Base-by-base conservation (phyloP, 306 rosid genomes). In the Lupinus albus region DNA sequence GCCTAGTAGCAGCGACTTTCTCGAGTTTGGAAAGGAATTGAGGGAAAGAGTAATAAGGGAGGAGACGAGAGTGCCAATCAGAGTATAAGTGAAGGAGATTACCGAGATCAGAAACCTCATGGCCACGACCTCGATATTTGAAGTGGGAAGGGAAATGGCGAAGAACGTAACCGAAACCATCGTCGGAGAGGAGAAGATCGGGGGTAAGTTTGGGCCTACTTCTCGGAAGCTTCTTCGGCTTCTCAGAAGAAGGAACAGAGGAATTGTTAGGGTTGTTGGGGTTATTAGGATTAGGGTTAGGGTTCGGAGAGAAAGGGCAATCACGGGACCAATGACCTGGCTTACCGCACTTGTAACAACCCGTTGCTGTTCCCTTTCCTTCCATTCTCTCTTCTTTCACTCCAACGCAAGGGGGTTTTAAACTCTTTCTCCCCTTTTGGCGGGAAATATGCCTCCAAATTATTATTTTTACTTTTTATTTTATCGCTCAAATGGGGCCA, bases 281-380 rank as follows among this genome's bases (percentile, higher is more conserved):
- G n/a, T n/a, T n/a, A n/a, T n/a, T 58, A 2, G 85, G 6, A 8
- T 33, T 33, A 6, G 38, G 8, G 38, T 33, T 33, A 33, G 38
- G 53, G 39, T 71, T 72, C 0, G 83, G 25, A 64, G 98, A 80
- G 73, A 85, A 82, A 25, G 96, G 97, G 48, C 97, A 93, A 70
- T 93, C 99, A 1, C 97, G 94, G 1, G 99, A 86, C 99, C 99
- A 93, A 77, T 93, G 99, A 53, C 99, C 99, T 7, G 99, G 97
- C 44, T 86, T 81, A 21, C 99, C 99, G 47, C 99, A 93, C 80
- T 90, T 93, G 95, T 68, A 90, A 80, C 99, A 93, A 0, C 98
- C 98, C 0, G 98, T 89, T n/a, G 81, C 77, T 1, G 81, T 32
- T 62, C 44, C 72, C 0, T 3, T 68, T 44, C 77, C 79, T 33